Percentiles rank a stretch among this genome's conserved stretches.
phyloP scores from a whole-genome alignment of 176 grass and related monocot species.

The Oryza brachyantha region DNA sequence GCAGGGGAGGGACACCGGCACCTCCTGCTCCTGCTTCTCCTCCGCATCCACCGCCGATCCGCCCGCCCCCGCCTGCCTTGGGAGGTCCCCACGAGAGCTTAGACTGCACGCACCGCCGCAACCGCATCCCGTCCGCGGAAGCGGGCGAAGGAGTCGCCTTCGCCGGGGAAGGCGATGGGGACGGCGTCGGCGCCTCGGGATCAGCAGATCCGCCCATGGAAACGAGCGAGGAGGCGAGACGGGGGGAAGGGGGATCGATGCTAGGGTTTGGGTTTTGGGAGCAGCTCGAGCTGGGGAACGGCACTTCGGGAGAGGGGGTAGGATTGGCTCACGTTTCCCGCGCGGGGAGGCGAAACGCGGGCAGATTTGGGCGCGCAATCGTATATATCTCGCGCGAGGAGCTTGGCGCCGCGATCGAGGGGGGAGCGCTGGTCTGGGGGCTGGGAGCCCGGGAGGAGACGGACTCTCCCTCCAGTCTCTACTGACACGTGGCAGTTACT shows the following conservation, averaged over 20 bases:
- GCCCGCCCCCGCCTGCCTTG: background rate
- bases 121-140: constrained; percentile 31
- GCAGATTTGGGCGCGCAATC: constrained; percentile 27
- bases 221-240: background rate
- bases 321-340: constrained; percentile 45
- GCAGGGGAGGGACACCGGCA: background rate
- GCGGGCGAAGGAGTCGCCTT: constrained; percentile 39
- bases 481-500: background rate
- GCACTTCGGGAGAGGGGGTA: background rate
- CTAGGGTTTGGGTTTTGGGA: constrained; percentile 39
- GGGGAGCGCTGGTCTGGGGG: background rate
- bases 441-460: too few relatives aligned
- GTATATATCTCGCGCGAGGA: background rate
- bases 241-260: background rate
- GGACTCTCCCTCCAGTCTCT: background rate
- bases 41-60: background rate
- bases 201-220: constrained; percentile 43
- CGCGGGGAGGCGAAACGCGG: constrained; percentile 4
- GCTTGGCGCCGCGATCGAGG: background rate
- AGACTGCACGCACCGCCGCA: constrained; percentile 53
- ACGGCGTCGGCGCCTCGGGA: constrained; percentile 25
- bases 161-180: constrained; percentile 32
- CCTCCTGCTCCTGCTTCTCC: background rate
- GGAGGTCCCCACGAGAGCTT: constrained; percentile 51
- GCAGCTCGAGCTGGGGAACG: background rate